Conservation (phyloP, 2,329 filamentous ascomycete genomes). For the Ascochyta lentis region DNA sequence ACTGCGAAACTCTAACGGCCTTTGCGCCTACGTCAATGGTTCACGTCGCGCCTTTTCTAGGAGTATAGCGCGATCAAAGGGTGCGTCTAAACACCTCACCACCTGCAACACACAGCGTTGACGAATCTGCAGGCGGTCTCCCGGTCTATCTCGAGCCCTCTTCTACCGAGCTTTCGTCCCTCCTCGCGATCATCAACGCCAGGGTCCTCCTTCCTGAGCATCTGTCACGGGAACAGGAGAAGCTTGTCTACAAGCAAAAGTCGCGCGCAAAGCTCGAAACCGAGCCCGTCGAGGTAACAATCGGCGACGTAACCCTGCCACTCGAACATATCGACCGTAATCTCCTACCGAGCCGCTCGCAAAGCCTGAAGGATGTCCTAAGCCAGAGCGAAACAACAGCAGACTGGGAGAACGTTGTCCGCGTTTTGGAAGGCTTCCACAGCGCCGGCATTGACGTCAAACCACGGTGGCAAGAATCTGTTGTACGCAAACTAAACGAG, state of each 20-base stretch:
- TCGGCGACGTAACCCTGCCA: slow-evolving; percentile 49
- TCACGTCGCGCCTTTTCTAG: slow-evolving; percentile 41
- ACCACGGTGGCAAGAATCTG: slow-evolving; percentile 20
- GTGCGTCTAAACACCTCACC: slow-evolving; percentile 16
- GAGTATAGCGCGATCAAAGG: slow-evolving; percentile 31
- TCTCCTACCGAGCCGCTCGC: slow-evolving; percentile 21
- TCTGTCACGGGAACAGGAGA: slow-evolving; percentile 50
- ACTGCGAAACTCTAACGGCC: slow-evolving; percentile 20
- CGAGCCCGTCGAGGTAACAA: slow-evolving; percentile 51
- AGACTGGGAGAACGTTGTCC: slow-evolving; percentile 47
- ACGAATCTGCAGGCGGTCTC: slow-evolving; percentile 40
- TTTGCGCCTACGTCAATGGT: slow-evolving; percentile 25
- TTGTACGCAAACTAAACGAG: slow-evolving; percentile 28
- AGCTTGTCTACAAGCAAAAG: slow-evolving; percentile 52
- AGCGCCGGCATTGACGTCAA: slow-evolving; percentile 32
- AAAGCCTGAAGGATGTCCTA: slow-evolving; percentile 24
- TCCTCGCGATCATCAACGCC: slow-evolving; percentile 51
- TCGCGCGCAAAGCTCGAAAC: slow-evolving; percentile 51
- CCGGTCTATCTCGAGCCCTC: slow-evolving; percentile 53
- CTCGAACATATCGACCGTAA: slow-evolving; percentile 43
- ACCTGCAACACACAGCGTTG: neutral
- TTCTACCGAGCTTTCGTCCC: slow-evolving; percentile 49
- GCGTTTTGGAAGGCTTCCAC: slow-evolving; percentile 40
- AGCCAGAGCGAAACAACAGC: slow-evolving; percentile 27
- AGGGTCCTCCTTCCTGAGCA: slow-evolving; percentile 55